phyloP scores from a whole-genome alignment of 2,329 filamentous ascomycete genomes.

The Pyrenochaeta sp. region DNA sequence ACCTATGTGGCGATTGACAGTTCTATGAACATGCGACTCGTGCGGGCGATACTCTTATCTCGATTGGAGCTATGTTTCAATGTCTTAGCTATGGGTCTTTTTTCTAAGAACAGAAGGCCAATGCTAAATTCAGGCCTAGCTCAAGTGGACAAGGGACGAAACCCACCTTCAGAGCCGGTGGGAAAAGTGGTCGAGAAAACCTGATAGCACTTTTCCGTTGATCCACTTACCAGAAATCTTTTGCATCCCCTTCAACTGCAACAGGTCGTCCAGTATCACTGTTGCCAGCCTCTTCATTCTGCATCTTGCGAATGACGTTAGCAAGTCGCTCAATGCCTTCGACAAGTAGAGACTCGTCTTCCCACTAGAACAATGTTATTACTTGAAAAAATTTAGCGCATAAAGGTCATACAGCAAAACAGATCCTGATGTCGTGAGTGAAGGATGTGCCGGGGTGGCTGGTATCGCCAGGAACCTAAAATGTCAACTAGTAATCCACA shows the following conservation, averaged over 20 bases:
- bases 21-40: slow-evolving; percentile 1
- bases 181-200: not conserved
- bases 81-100: slow-evolving; percentile 2
- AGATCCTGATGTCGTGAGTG: slow-evolving; percentile 55
- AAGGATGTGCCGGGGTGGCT: slow-evolving; percentile 60
- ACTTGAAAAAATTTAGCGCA: too few species aligned
- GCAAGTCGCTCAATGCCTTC: slow-evolving; percentile 73
- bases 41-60: not conserved
- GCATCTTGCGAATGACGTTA: slow-evolving; percentile 53
- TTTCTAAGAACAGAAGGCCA: too few species aligned
- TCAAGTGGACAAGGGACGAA: too few species aligned
- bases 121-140: too few species aligned
- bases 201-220: not conserved
- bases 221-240: slow-evolving; percentile 42
- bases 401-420: slow-evolving; percentile 37
- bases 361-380: slow-evolving; percentile 55
- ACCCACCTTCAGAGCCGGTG: too few species aligned
- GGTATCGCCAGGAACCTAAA: slow-evolving; percentile 55
- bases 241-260: slow-evolving; percentile 27
- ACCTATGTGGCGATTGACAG: not conserved
- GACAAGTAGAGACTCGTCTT: slow-evolving; percentile 68
- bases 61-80: slow-evolving; percentile 4
- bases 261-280: slow-evolving; percentile 16
- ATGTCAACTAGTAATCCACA: slow-evolving; percentile 15
- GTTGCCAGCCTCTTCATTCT: slow-evolving; percentile 35